Percentiles rank a stretch among this genome's conserved stretches.
Conservation (phyloP, 345 rosid genomes). For the Clausena lansium region DNA sequence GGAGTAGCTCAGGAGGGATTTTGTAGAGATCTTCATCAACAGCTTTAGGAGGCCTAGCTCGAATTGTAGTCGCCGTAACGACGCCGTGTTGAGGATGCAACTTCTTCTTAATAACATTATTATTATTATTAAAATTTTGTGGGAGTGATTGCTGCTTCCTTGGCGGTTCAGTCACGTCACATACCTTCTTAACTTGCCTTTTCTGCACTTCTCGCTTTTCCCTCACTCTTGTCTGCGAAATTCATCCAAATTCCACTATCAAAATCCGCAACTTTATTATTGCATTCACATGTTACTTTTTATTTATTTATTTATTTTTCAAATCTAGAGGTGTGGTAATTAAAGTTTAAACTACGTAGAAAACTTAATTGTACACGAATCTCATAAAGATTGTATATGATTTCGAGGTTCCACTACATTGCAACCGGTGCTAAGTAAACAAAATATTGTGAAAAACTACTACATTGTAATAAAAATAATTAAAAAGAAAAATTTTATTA, state of each 20-base stretch:
- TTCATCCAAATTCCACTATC: neutral
- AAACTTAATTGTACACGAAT: too few species aligned
- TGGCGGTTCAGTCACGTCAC: conserved; percentile 55
- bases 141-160: conserved; percentile 23
- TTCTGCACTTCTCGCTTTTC: conserved; percentile 45
- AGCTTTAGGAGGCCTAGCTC: conserved; percentile 47
- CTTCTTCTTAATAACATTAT: conserved; percentile 7
- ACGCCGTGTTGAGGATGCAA: conserved; percentile 20
- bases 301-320: too few species aligned
- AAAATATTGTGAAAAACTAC: neutral
- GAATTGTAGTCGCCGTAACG: neutral
- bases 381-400: too few species aligned
- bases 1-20: conserved; percentile 77
- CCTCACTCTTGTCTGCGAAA: conserved; percentile 34
- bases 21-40: conserved; percentile 93
- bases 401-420: too few species aligned
- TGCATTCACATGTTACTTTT: neutral
- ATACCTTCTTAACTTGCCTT: conserved; percentile 50
- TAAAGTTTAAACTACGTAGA: too few species aligned
- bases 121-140: neutral
- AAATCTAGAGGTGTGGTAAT: too few species aligned
- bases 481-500: neutral
- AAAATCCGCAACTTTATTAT: too few species aligned
- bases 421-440: too few species aligned
- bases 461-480: neutral